These are phyloP conservation scores for Fusarium foetens DNA, from an alignment of 2,329 filamentous ascomycete species.

Conservation along the genomic window DNA sequence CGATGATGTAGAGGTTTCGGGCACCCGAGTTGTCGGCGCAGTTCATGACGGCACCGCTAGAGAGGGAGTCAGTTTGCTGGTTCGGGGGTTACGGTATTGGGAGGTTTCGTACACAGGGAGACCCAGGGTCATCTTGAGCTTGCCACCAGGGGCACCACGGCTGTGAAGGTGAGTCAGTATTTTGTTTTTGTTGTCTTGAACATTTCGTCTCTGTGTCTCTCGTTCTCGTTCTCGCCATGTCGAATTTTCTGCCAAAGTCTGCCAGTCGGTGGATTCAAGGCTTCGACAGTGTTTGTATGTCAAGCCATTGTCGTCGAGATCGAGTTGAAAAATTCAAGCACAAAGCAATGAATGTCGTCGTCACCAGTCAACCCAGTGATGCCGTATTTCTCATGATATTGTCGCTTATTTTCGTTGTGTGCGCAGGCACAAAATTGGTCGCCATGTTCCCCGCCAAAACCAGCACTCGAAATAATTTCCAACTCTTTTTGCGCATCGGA, in stretches of 20 bases:
- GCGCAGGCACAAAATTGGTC: conserved; percentile 21
- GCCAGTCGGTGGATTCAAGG: background rate
- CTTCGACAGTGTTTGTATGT: background rate
- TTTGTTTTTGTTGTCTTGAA: background rate
- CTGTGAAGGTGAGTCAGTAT: conserved; percentile 57
- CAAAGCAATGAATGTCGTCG: conserved; percentile 1
- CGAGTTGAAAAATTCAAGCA: conserved; percentile 12
- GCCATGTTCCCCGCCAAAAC: conserved; percentile 28
- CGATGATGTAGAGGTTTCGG: conserved; percentile 99
- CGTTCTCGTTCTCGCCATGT: conserved; percentile 16
- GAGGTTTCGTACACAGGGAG: conserved; percentile 84
- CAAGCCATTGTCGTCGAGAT: background rate
- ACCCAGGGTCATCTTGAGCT: conserved; percentile 99
- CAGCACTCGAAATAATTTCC: conserved; percentile 17
- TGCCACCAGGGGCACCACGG: conserved; percentile 97
- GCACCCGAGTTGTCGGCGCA: conserved; percentile 99
- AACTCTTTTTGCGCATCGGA: conserved; percentile 20
- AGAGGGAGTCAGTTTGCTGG: conserved; percentile 35
- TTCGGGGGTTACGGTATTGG: conserved; percentile 12
- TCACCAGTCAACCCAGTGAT: conserved; percentile 1
- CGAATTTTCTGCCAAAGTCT: conserved; percentile 33
- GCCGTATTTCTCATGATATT: background rate
- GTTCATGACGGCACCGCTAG: conserved; percentile 98
- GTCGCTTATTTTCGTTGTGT: conserved; percentile 29
- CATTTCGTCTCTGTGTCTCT: conserved; percentile 1